phyloP scores from a whole-genome alignment of 169 alveolate genomes.

The Cryptosporidium meleagridis region DNA sequence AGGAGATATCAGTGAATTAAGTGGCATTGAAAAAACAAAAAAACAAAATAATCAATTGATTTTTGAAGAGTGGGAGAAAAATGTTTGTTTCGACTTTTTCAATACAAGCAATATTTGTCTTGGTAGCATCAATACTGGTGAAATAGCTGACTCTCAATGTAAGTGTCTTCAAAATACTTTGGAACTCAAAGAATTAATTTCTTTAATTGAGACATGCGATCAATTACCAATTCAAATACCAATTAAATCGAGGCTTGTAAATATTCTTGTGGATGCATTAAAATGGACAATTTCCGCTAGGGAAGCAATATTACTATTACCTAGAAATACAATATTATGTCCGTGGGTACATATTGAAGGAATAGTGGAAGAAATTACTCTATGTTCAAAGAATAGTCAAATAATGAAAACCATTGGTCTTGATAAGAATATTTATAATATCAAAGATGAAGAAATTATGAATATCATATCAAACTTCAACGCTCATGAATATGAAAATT shows the following conservation, averaged over 20 bases:
- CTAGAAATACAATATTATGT: constrained; percentile 49
- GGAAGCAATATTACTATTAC: constrained; percentile 60
- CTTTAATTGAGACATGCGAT: constrained; percentile 58
- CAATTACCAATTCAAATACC: constrained; percentile 66
- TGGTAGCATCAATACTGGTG: neutral
- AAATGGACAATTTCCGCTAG: constrained; percentile 54
- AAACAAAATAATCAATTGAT: neutral
- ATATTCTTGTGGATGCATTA: constrained; percentile 9
- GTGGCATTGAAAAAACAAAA: neutral
- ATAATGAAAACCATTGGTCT: neutral
- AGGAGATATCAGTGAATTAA: neutral
- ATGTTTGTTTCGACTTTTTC: neutral
- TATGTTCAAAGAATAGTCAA: neutral
- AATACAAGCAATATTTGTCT: neutral
- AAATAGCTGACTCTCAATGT: neutral
- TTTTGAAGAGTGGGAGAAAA: constrained; percentile 17
- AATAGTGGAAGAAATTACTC: neutral
- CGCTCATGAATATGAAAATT: constrained; percentile 10
- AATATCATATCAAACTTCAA: constrained; percentile 5
- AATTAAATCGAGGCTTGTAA: constrained; percentile 54
- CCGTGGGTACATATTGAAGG: constrained; percentile 70
- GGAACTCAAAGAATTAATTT: constrained; percentile 6
- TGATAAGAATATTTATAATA: neutral
- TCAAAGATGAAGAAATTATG: neutral
- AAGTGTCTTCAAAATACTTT: neutral